Evolutionary conservation across 306 rosid species (phyloP).

Genomic region (barrel medic (Medicago truncatula)): MtrunA17r5.0-ANR NC_053047.1:39087501-39088000

Average conservation of each 20-base stretch:
- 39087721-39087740: slow-evolving; percentile 10
- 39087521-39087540: not conserved
- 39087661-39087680: not conserved
- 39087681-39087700: not conserved
- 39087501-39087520: not conserved
- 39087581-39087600: not conserved
- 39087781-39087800: not conserved
- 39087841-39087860: not conserved
- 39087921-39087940: not conserved
- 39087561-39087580: not conserved
- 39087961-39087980: not conserved
- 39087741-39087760: slow-evolving; percentile 1
- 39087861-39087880: slow-evolving; percentile 4
- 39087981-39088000: not conserved
- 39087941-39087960: not conserved
- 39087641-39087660: slow-evolving; percentile 1
- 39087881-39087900: slow-evolving; percentile 2
- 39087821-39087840: not conserved
- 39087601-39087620: not conserved
- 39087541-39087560: slow-evolving; percentile 12
- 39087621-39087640: slow-evolving; percentile 6
- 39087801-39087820: not conserved
- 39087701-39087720: not conserved
- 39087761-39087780: not conserved
- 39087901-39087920: not conserved